Base-by-base conservation (phyloP, 139 green algal genomes). In the Chlamydomonas sphaeroides region DNA sequence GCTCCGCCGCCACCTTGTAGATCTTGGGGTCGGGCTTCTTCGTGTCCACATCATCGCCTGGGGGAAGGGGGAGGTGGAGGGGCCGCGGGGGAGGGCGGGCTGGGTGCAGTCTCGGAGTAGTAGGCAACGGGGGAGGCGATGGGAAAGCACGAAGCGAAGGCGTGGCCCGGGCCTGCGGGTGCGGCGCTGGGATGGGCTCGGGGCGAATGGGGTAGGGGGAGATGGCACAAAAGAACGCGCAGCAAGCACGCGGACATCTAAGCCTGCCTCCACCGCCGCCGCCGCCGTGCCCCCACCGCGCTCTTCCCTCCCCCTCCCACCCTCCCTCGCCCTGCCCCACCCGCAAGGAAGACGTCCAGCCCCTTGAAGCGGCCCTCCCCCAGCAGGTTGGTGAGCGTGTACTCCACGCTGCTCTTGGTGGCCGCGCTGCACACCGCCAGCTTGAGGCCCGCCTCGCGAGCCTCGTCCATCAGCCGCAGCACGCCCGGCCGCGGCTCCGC, bases 11-110 rank as follows among this genome's bases (percentile, higher is more conserved):
- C 48, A 98, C 84, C 2, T 83, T 71, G 90, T 99, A 99, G 57
- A 99, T 96, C 49, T 89, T 92, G 0, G 96, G 96, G 76, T 95
- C 92, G 5, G 96, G 96, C 88, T 99, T 99, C 88, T 98, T 98
- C 85, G 94, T 94, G 45, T 91, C 85, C 28, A 99, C 96, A 32
- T 96, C 88, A 49, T 97, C 94, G n/a, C 88, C 88, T 89, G 75
- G 7, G 18, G 28, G 28, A 53, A 62, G 15, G n/a, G n/a, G n/a
- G n/a, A n/a, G n/a, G n/a, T n/a, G n/a, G n/a, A n/a, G n/a, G n/a
- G n/a, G n/a, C n/a, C n/a, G n/a, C n/a, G n/a, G n/a, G n/a, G n/a
- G n/a, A n/a, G n/a, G n/a, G n/a, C n/a, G n/a, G n/a, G n/a, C n/a
- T n/a, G n/a, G n/a, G n/a, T n/a, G n/a, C n/a, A n/a, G n/a, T n/a